phyloP scores from a whole-genome alignment of 1,284 basidiomycete species.

The Cystobasidium sp. region DNA sequence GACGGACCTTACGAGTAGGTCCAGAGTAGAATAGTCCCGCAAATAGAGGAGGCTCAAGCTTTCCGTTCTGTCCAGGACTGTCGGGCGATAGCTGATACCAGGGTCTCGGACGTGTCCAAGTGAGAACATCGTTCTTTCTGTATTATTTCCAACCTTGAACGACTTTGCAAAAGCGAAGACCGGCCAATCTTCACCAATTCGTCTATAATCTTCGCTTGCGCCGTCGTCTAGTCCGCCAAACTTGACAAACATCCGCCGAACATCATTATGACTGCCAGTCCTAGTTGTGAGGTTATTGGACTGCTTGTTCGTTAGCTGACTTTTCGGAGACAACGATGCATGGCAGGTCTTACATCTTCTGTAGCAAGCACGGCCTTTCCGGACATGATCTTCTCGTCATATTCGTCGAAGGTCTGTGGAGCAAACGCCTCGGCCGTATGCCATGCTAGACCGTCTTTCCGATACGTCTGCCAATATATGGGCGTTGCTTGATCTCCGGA shows the following conservation, averaged over 20 bases:
- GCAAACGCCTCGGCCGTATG: slow-evolving; percentile 10
- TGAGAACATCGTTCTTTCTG: neutral
- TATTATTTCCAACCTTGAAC: neutral
- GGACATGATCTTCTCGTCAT: slow-evolving; percentile 27
- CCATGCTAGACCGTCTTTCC: neutral
- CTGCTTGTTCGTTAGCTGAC: neutral
- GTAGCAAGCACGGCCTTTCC: slow-evolving; percentile 4
- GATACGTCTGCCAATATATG: slow-evolving; percentile 8
- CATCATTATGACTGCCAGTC: slow-evolving; percentile 3
- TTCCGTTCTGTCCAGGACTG: slow-evolving; percentile 1
- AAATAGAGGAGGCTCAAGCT: slow-evolving; percentile 11
- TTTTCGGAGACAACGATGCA: neutral
- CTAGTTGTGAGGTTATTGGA: neutral
- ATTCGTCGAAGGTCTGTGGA: slow-evolving; percentile 19
- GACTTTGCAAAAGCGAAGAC: slow-evolving; percentile 13
- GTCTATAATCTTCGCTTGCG: neutral
- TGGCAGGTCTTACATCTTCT: slow-evolving; percentile 2
- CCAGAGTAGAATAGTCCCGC: neutral
- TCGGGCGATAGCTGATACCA: slow-evolving; percentile 13
- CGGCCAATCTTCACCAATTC: slow-evolving; percentile 23
- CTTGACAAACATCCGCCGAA: slow-evolving; percentile 17
- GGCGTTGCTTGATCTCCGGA: neutral
- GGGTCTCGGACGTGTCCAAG: slow-evolving; percentile 24
- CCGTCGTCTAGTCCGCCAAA: slow-evolving; percentile 6
- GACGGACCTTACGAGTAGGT: neutral